These are phyloP conservation scores for Candida coquimbonensis DNA, from an alignment of 805 yeast species.

Conservation along the genomic window DNA sequence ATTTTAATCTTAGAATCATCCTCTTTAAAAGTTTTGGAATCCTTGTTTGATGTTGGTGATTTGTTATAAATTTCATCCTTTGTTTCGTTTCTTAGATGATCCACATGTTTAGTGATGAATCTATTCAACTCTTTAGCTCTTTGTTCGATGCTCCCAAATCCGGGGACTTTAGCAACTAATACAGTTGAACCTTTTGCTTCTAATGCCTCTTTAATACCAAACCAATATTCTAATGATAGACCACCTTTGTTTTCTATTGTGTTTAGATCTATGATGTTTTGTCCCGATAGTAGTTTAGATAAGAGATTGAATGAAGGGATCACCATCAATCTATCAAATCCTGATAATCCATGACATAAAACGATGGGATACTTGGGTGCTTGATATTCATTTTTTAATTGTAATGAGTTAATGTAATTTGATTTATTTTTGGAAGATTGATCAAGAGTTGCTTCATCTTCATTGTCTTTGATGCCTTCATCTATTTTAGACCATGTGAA, in stretches of 20 bases:
- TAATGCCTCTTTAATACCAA: slow-evolving; percentile 62
- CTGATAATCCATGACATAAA: slow-evolving; percentile 81
- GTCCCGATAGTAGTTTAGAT: slow-evolving; percentile 15
- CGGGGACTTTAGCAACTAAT: slow-evolving; percentile 70
- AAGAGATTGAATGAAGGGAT: slow-evolving; percentile 34
- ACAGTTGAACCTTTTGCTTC: slow-evolving; percentile 60
- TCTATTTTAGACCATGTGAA: slow-evolving; percentile 9
- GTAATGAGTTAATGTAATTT: slow-evolving; percentile 10
- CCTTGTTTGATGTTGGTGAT: slow-evolving; percentile 3
- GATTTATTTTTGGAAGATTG: slow-evolving; percentile 7
- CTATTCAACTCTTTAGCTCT: slow-evolving; percentile 54
- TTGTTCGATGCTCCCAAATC: slow-evolving; percentile 67
- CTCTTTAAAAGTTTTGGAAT: slow-evolving; percentile 1
- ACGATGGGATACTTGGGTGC: slow-evolving; percentile 71
- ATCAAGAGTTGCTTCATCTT: not conserved
- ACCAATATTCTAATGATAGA: slow-evolving; percentile 65
- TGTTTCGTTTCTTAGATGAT: slow-evolving; percentile 14
- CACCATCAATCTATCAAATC: slow-evolving; percentile 55
- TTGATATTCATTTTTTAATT: slow-evolving; percentile 32
- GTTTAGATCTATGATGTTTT: slow-evolving; percentile 4
- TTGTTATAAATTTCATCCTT: slow-evolving; percentile 22
- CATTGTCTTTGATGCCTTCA: slow-evolving; percentile 1
- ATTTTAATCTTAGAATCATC: slow-evolving; percentile 38
- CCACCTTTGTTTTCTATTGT: slow-evolving; percentile 27
- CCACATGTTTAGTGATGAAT: slow-evolving; percentile 33